Conservation (phyloP, 257 asterid species). For the Jaltomata sinuosa region DNA sequence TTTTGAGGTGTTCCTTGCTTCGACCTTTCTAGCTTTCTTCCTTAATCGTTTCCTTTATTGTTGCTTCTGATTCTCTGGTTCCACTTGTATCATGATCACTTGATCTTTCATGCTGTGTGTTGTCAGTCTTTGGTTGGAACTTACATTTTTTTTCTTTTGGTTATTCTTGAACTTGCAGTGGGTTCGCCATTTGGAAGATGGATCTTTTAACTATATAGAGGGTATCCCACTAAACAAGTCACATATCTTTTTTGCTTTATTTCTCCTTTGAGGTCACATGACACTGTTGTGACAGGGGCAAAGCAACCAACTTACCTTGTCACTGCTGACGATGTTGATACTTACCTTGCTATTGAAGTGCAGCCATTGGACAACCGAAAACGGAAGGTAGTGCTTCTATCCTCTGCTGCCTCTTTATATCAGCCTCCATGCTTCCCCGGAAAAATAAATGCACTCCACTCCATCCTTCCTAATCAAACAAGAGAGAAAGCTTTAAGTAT, state of each 20-base stretch:
- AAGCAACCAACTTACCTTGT: conserved; percentile 91
- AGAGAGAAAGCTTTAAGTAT: neutral
- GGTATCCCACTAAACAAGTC: conserved; percentile 35
- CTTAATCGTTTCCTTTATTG: neutral
- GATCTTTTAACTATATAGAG: conserved; percentile 81
- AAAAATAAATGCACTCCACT: neutral
- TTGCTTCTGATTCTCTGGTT: neutral
- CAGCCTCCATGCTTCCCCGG: neutral
- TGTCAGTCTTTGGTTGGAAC: conserved; percentile 3
- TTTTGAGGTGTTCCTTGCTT: conserved; percentile 60
- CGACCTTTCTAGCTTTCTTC: neutral
- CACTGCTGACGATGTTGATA: conserved; percentile 90
- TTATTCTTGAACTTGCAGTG: conserved; percentile 60
- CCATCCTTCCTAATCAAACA: neutral
- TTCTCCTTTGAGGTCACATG: conserved; percentile 7
- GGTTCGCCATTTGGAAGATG: conserved; percentile 95
- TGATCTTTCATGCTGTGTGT: conserved; percentile 9
- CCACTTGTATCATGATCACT: conserved; percentile 5
- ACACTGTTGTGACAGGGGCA: conserved; percentile 56
- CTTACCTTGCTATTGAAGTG: conserved; percentile 93
- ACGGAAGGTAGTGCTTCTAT: conserved; percentile 58
- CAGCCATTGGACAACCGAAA: conserved; percentile 95
- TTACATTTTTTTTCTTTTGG: neutral
- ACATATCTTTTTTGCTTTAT: conserved; percentile 3
- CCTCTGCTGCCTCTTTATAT: neutral